A percentile compares a stretch with the other conserved stretches of the same genome.
Evolutionary conservation across 176 grass and related monocot genomes (phyloP).

Genomic region (Oryza coarctata): DNA sequence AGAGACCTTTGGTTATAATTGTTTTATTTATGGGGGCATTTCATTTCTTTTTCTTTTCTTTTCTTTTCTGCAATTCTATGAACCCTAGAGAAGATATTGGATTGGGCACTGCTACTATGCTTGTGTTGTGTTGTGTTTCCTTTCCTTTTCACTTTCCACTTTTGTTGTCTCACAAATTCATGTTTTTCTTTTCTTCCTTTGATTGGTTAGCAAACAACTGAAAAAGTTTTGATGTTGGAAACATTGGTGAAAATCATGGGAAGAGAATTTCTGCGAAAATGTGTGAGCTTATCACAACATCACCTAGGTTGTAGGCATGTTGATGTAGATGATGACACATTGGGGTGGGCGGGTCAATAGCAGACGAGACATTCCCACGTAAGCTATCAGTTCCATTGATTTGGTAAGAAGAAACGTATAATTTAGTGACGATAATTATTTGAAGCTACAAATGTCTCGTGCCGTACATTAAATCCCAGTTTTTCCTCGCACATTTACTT

Average conservation of each 20-base stretch:
- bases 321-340: not conserved
- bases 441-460: not conserved
- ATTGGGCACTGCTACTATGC: not conserved
- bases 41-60: not conserved
- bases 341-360: not conserved
- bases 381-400: not conserved
- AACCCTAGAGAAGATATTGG: constrained; percentile 43
- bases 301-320: not conserved
- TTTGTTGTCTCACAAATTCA: not conserved
- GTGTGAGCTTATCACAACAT: not conserved
- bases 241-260: not conserved
- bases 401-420: not conserved
- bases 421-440: not conserved
- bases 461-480: not conserved
- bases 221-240: not conserved
- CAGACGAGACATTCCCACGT: not conserved
- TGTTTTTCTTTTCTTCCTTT: not conserved
- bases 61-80: constrained; percentile 36
- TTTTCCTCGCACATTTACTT: not conserved
- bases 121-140: not conserved
- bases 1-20: constrained; percentile 5
- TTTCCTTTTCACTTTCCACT: constrained; percentile 32
- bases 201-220: not conserved
- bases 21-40: not conserved
- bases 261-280: not conserved